Evolutionary conservation across 2,329 filamentous ascomycete genomes (phyloP).

Genomic region (Curvularia verruculosa): DNA sequence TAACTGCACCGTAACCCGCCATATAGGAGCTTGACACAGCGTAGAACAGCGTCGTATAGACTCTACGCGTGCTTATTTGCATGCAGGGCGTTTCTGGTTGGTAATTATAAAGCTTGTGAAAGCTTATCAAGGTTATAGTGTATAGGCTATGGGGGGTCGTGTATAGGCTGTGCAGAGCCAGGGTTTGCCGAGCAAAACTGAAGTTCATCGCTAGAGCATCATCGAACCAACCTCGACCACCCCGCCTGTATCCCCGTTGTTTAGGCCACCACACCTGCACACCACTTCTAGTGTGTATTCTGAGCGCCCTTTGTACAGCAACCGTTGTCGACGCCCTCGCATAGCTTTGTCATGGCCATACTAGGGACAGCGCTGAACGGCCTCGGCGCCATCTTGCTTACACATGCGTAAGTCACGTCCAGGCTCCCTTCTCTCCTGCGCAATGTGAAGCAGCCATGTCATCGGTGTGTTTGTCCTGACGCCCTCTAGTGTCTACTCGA

Average conservation of each 20-base stretch:
- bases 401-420: conserved; percentile 75
- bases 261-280: not conserved
- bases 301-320: not conserved
- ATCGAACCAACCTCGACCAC: conserved; percentile 6
- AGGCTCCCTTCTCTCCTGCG: not conserved
- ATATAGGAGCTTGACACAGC: not conserved
- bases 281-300: not conserved
- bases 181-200: conserved; percentile 17
- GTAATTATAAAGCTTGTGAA: not conserved
- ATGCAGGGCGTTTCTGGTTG: not conserved
- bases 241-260: not conserved
- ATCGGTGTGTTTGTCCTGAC: conserved; percentile 18
- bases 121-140: not conserved
- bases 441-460: not conserved
- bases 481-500: conserved; percentile 84
- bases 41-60: not conserved
- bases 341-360: conserved; percentile 65
- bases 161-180: not conserved
- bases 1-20: not conserved
- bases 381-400: conserved; percentile 77
- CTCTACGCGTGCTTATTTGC: not conserved
- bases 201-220: conserved; percentile 20
- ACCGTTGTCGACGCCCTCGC: not conserved
- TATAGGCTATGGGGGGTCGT: not conserved
- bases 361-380: conserved; percentile 73